Evolutionary conservation across 2,329 filamentous ascomycete species (phyloP).

Genomic region (Chrysoporthe puriensis): DNA sequence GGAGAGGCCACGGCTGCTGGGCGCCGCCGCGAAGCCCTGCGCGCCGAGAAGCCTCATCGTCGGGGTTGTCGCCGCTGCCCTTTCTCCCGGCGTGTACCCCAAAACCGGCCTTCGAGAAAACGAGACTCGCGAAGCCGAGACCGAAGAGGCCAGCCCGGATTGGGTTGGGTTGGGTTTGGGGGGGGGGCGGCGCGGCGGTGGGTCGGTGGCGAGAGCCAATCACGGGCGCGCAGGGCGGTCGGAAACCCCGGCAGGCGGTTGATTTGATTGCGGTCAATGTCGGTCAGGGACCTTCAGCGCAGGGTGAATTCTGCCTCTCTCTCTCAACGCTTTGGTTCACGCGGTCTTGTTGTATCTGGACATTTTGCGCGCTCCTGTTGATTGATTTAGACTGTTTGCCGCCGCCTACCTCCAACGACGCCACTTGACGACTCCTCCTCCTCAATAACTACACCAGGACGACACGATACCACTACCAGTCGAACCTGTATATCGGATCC

Average conservation of each 20-base stretch:
- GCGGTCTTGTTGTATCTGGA: too few relatives aligned
- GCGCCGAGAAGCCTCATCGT: too few relatives aligned
- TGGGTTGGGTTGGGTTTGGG: too few relatives aligned
- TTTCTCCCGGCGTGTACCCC: background rate
- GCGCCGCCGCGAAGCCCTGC: too few relatives aligned
- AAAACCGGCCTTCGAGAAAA: background rate
- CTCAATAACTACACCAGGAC: too few relatives aligned
- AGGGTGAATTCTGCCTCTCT: background rate
- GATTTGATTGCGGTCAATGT: background rate
- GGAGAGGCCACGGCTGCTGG: background rate
- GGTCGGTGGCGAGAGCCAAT: background rate
- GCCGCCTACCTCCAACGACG: too few relatives aligned
- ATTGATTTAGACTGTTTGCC: too few relatives aligned
- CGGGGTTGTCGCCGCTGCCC: background rate
- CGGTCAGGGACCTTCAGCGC: background rate
- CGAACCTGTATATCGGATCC: too few relatives aligned
- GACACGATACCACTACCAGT: too few relatives aligned
- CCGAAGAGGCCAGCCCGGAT: too few relatives aligned
- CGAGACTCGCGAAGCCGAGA: background rate
- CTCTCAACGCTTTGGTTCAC: background rate
- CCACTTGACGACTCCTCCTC: too few relatives aligned
- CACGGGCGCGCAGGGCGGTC: background rate
- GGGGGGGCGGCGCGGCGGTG: background rate
- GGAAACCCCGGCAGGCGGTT: conserved; percentile 3
- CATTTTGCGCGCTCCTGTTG: too few relatives aligned